Conservation (phyloP, 768 basidiomycete species). For the Tylopilus plumbeoviolaceoides region DNA sequence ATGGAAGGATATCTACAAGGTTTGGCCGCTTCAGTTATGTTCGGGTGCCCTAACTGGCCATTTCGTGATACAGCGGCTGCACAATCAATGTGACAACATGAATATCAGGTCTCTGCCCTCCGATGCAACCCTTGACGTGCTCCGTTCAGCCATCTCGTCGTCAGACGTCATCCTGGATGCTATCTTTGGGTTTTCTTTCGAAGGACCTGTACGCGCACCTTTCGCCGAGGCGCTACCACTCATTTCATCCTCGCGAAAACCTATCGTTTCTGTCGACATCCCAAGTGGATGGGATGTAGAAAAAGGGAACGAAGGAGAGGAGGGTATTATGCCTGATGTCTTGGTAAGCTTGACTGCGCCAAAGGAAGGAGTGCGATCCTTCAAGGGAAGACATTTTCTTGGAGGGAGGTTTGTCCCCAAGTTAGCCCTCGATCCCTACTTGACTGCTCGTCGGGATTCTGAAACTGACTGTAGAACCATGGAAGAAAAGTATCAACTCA, state of each 20-base stretch:
- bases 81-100: constrained; percentile 87
- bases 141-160: constrained; percentile 47
- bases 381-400: constrained; percentile 83
- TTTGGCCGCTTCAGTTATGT: constrained; percentile 20
- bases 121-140: constrained; percentile 41
- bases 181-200: constrained; percentile 98
- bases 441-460: neutral
- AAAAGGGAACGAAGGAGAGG: constrained; percentile 52
- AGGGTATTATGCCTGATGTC: constrained; percentile 68
- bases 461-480: constrained; percentile 45
- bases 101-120: constrained; percentile 66
- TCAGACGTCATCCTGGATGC: constrained; percentile 90
- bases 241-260: constrained; percentile 58
- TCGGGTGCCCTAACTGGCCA: neutral
- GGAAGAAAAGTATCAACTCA: constrained; percentile 70
- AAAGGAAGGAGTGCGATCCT: constrained; percentile 78
- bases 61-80: constrained; percentile 52
- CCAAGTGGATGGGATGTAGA: constrained; percentile 98
- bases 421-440: constrained; percentile 41
- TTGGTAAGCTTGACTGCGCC: constrained; percentile 92
- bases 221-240: constrained; percentile 76
- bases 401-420: constrained; percentile 91
- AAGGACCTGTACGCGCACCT: constrained; percentile 82
- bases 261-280: constrained; percentile 93
- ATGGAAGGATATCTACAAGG: constrained; percentile 89